Percentiles rank a stretch among this genome's conserved stretches.
phyloP scores from a whole-genome alignment of 202 grass and related monocot species.

The Setaria viridis region DNA sequence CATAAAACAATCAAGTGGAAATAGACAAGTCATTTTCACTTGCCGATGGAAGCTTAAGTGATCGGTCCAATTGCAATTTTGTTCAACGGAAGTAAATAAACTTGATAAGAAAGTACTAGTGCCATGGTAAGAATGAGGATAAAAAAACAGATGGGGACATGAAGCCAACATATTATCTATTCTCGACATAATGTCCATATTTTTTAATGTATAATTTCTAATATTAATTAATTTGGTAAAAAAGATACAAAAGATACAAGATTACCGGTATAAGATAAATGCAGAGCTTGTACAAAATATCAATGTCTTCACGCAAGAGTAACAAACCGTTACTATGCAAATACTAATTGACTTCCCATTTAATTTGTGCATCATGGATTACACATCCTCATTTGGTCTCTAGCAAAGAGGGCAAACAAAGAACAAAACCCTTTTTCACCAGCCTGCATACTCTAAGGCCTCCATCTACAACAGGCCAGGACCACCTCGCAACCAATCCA shows the following conservation, averaged over 20 bases:
- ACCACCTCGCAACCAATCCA: neutral
- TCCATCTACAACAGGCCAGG: neutral
- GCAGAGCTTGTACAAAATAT: neutral
- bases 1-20: neutral
- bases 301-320: neutral
- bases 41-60: neutral
- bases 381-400: neutral
- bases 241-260: neutral
- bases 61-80: neutral
- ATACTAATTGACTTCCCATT: neutral
- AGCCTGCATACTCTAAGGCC: neutral
- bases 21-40: neutral
- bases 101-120: neutral
- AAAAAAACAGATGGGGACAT: neutral
- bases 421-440: neutral
- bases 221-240: neutral
- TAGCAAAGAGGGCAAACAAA: neutral
- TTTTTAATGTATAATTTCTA: neutral
- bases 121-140: neutral
- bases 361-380: neutral
- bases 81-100: neutral
- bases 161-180: neutral
- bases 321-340: neutral
- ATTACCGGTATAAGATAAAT: neutral
- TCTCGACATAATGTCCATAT: neutral